Conservation (phyloP, 139 green algal species). For the Yamagishiella unicocca region DNA sequence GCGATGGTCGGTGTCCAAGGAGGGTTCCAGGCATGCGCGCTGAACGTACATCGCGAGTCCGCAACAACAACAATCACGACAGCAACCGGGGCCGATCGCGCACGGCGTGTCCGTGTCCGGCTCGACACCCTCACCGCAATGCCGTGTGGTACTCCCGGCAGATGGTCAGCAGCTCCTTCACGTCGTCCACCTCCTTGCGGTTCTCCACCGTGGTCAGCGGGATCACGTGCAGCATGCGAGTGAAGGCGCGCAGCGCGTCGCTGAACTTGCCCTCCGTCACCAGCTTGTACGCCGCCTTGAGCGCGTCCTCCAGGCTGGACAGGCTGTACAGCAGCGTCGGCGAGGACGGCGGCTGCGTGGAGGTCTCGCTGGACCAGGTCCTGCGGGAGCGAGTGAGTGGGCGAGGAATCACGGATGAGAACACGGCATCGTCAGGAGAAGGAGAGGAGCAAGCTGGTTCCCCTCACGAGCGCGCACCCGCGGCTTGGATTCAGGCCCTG, state of each 20-base stretch:
- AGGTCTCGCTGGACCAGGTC: constrained; percentile 73
- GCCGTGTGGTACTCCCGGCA: constrained; percentile 95
- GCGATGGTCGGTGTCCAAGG: no score
- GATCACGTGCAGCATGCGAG: constrained; percentile 91
- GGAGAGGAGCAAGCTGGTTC: background rate
- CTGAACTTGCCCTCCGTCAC: constrained; percentile 99
- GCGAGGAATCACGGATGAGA: no score
- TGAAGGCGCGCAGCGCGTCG: constrained; percentile 90
- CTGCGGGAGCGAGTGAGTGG: background rate
- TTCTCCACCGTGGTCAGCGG: constrained; percentile 93
- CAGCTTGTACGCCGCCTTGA: constrained; percentile 87
- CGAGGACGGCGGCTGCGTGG: constrained; percentile 68
- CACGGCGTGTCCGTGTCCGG: no score
- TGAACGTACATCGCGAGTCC: no score
- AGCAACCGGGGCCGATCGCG: no score
- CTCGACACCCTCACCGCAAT: constrained; percentile 69
- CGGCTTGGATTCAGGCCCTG: background rate
- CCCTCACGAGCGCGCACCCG: no score
- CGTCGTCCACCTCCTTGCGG: constrained; percentile 83
- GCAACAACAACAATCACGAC: no score
- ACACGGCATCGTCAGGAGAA: no score
- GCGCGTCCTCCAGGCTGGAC: constrained; percentile 74
- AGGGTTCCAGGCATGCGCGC: no score
- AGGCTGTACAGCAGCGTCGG: constrained; percentile 88
- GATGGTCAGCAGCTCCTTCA: constrained; percentile 96